Base-by-base conservation (phyloP, 345 rosid genomes). In the Salix udensis region DNA sequence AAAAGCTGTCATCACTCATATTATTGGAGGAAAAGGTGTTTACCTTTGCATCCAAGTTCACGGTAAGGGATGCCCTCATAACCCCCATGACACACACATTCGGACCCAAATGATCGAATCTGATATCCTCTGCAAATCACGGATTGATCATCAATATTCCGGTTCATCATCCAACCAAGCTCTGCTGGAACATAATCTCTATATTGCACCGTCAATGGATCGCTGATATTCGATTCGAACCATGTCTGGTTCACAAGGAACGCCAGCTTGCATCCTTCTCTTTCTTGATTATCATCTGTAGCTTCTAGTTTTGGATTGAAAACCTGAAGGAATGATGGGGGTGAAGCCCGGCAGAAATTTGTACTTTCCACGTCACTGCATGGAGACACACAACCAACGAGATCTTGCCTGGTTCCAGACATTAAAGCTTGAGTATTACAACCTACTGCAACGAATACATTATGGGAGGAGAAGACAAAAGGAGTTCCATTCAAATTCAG, bases 371-470 rank as follows among this genome's bases (percentile, higher is more conserved):
- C 40, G 52, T 48, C 24, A 1, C 13, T 4, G 18, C 36, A 34
- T 34, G 36, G 6, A 12, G 55, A 42, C 28, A 1, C 34, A 31
- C 71, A 68, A 0, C 71, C 71, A 2, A 68, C 4, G 11, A 68
- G 4, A 4, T 10, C 0, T 0, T 53, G 34, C 2, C 1, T 0
- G 24, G 4, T 5, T 4, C 15, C 8, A 0, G n/a, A 23, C 72
- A 68, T n/a, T 0, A 42, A 23, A 68, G 71, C 55, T 5, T 11
- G 55, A 16, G 30, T 75, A 10, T 62, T 65, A 39, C 82, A 79
- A 5, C 82, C 82, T 0, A 11, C 14, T 19, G 78, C 74, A 3
- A 19, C 21, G 50, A 79, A 75, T 21, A 5, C 23, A 39, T 70
- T 75, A 15, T 12, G 0, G 4, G 0, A 0, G 4, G 74, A 64